Evolutionary conservation across 2,329 filamentous ascomycete genomes (phyloP).

Genomic region (Paecilomyces dactylethromorphus): DNA sequence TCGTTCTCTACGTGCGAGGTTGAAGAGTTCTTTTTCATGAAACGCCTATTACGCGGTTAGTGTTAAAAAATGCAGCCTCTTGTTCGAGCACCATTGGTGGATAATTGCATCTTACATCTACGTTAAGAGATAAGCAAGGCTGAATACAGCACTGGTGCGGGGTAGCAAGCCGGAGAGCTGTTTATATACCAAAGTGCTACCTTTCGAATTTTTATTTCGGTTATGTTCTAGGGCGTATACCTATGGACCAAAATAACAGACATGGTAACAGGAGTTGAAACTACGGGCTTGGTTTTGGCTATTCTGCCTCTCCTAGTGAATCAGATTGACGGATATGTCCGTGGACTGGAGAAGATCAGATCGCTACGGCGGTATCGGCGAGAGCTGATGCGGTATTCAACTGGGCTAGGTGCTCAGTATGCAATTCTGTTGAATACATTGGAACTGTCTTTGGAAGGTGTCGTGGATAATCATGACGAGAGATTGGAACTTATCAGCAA

Average conservation of each 20-base stretch:
- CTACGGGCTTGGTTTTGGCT: constrained; percentile 24
- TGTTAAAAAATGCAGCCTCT: neutral
- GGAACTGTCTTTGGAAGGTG: neutral
- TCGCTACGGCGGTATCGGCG: constrained; percentile 15
- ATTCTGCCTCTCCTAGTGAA: constrained; percentile 31
- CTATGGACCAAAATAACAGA: neutral
- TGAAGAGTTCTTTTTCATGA: neutral
- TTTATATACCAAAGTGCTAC: neutral
- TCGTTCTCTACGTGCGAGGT: no score
- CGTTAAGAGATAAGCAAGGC: neutral
- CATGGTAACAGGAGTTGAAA: constrained; percentile 14
- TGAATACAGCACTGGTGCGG: neutral
- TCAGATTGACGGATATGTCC: constrained; percentile 27
- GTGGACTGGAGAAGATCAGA: constrained; percentile 34
- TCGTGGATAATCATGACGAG: neutral
- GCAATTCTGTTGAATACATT: constrained; percentile 6
- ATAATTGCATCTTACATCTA: neutral
- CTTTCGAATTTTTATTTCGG: neutral
- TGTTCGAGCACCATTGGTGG: neutral
- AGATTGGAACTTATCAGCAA: neutral
- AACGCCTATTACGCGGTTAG: neutral
- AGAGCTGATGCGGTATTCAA: neutral
- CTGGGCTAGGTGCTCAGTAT: constrained; percentile 3
- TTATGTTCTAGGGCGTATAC: neutral
- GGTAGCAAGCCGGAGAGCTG: neutral